Conservation (phyloP, 202 grass and related monocot species). For the Dendrocalamus latiflorus region DNA sequence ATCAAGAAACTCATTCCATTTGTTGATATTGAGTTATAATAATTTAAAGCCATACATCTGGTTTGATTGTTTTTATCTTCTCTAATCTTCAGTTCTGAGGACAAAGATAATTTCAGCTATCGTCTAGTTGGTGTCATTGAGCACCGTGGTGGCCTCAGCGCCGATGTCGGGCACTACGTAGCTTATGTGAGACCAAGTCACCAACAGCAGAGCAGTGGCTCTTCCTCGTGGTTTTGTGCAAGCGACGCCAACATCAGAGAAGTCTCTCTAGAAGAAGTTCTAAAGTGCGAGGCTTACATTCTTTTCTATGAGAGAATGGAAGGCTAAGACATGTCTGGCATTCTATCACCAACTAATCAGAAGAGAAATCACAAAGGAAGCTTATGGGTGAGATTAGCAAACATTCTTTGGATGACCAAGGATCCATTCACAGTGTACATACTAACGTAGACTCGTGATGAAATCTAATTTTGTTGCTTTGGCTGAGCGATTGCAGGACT, state of each 20-base stretch:
- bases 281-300: no score
- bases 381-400: background rate
- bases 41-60: no score
- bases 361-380: background rate
- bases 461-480: constrained; percentile 14
- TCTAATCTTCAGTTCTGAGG: no score
- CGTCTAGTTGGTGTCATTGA: no score
- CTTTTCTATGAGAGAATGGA: no score
- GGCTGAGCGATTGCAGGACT: no score
- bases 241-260: no score
- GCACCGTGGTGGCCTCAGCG: no score
- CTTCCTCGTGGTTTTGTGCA: background rate
- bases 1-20: constrained; percentile 10
- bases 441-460: background rate
- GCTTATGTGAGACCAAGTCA: constrained; percentile 50
- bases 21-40: background rate
- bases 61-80: no score
- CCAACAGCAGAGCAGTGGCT: background rate
- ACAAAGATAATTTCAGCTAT: no score
- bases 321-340: no score
- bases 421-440: background rate
- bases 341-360: background rate
- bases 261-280: no score
- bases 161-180: constrained; percentile 48
- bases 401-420: background rate